Base-by-base conservation (phyloP, 1,139 yeast species). In the Suhomyces taliae region DNA sequence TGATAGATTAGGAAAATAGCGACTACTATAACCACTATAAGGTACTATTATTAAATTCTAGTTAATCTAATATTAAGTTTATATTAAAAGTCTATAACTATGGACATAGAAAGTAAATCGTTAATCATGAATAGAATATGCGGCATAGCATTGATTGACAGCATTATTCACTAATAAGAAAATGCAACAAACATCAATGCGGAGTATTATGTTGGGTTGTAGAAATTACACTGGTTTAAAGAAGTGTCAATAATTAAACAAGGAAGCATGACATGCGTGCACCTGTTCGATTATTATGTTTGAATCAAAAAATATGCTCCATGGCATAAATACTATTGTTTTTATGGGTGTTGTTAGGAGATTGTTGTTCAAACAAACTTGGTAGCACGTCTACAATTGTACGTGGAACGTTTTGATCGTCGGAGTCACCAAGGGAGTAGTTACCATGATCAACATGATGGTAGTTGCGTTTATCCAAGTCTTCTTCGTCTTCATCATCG, bases 401-500 rank as follows among this genome's bases (percentile, higher is more conserved):
- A 36, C 45, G 38, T 24, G 48, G 45, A 15, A 29, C 35, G 34
- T 38, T 33, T n/a, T 29, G 43, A 7, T 36, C 43, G 24, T 31
- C 33, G n/a, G 27, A 24, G 2, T 19, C 34, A 26, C 34, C 11
- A 37, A 36, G 37, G 4, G 43, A 36, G 41, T 39, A 39, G 15
- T 32, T 34, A 35, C 34, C 45, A 39, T 45, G 40, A 8, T 41
- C 41, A 19, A 40, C 41, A 33, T 39, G 46, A 14, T 36, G 40
- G 10, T 37, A 39, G 8, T 36, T 36, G 29, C 32, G 39, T 35
- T 45, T 31, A 14, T 40, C 29, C 14, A 36, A 38, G 37, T 53
- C 57, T 38, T 54, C 55, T 31, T 58, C 65, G 37, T 61, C 62
- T 36, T 65, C 70, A 29, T 64, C 70, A 42, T 65, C 69, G 31